Evolutionary conservation across 2,329 filamentous ascomycete genomes (phyloP).

Genomic region (Capronia americana): DNA sequence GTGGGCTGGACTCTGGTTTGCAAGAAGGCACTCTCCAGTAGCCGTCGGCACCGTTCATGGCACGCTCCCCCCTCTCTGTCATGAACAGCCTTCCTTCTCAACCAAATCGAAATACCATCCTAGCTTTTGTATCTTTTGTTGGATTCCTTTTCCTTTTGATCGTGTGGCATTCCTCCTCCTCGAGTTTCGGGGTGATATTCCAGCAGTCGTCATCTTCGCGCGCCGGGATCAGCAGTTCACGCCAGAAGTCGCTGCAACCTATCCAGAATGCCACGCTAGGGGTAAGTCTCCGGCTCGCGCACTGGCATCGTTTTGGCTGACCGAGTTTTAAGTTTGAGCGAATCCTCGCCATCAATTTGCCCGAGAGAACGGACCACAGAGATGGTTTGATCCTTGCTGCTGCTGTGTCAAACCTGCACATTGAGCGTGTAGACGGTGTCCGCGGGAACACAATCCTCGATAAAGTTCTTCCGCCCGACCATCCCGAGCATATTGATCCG

Average conservation of each 20-base stretch:
- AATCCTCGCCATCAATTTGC: conserved; percentile 6
- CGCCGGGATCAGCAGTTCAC: background rate
- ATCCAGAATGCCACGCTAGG: conserved; percentile 4
- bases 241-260: background rate
- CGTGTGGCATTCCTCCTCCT: background rate
- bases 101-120: background rate
- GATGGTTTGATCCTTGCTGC: conserved; percentile 2
- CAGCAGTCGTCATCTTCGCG: background rate
- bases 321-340: background rate
- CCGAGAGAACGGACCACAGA: conserved; percentile 1
- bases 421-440: conserved; percentile 1
- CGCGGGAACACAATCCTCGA: background rate
- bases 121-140: background rate
- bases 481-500: conserved; percentile 2
- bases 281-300: background rate
- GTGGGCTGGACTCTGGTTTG: background rate
- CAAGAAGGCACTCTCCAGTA: background rate
- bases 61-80: background rate
- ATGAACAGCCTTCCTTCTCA: conserved; percentile 2
- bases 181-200: background rate
- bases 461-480: background rate
- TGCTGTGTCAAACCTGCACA: background rate
- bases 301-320: background rate
- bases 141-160: background rate
- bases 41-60: background rate